Conservation (phyloP, 371 early-diverging fungal species). For the Dinochytrium kinnereticum region DNA sequence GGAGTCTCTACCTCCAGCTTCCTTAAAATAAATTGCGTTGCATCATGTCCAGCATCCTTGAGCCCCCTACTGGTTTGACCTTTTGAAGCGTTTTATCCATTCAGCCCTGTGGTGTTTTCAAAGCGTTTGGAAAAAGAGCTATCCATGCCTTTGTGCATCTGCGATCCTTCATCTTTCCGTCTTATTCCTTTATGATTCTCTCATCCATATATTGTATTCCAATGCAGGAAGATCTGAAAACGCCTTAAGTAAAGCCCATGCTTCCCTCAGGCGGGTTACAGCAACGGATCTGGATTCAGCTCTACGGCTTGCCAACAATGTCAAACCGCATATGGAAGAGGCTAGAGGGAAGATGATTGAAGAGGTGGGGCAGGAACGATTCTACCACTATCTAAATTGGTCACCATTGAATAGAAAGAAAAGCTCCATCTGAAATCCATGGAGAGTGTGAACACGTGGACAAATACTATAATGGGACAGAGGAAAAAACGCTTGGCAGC, state of each 20-base stretch:
- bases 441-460: slow-evolving; percentile 43
- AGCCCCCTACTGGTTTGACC: no score
- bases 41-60: no score
- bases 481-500: slow-evolving; percentile 48
- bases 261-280: background rate
- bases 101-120: background rate
- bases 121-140: no score
- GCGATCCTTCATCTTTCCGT: background rate
- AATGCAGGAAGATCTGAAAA: no score
- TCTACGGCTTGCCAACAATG: background rate
- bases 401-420: slow-evolving; percentile 28
- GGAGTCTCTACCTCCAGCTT: no score
- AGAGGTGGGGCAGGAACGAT: background rate
- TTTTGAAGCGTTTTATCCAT: no score
- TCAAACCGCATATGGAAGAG: background rate
- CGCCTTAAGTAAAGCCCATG: no score
- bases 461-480: slow-evolving; percentile 51
- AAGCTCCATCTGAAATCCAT: slow-evolving; percentile 41
- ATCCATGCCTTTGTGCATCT: background rate
- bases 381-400: background rate
- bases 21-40: no score
- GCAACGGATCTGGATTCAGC: background rate
- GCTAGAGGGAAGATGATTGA: background rate
- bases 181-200: background rate
- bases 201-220: background rate